A percentile compares a stretch with the other conserved stretches of the same genome.
Conservation (phyloP, 805 yeast genomes). For the Kregervanrija delftensis region DNA sequence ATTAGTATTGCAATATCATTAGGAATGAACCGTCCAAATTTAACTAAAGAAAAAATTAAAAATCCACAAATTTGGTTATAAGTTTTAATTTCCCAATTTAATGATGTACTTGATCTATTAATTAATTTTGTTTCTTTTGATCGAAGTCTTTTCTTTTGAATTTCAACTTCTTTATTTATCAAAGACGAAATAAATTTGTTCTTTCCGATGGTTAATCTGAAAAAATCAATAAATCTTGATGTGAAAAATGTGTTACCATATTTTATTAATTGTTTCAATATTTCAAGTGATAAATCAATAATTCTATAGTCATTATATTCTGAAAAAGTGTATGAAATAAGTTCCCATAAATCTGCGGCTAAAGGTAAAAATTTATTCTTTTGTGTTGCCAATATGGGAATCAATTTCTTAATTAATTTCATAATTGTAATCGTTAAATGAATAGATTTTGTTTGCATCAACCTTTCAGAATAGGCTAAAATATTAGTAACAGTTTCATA, state of each 20-base stretch:
- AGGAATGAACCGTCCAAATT: constrained; percentile 35
- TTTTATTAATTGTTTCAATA: constrained; percentile 22
- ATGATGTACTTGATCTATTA: constrained; percentile 21
- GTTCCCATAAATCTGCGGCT: constrained; percentile 49
- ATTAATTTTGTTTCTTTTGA: neutral
- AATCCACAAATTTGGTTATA: constrained; percentile 24
- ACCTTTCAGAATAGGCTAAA: constrained; percentile 59
- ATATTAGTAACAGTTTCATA: constrained; percentile 58
- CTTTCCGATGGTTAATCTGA: constrained; percentile 6
- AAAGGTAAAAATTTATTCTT: constrained; percentile 39
- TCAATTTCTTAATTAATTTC: constrained; percentile 33
- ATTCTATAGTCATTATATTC: constrained; percentile 23
- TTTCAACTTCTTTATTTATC: constrained; percentile 8
- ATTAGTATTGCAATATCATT: constrained; percentile 32
- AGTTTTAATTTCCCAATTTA: constrained; percentile 21
- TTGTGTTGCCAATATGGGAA: constrained; percentile 51
- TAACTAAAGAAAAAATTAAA: constrained; percentile 30
- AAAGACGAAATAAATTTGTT: constrained; percentile 7
- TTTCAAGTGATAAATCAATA: constrained; percentile 23
- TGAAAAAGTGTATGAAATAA: constrained; percentile 22
- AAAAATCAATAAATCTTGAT: constrained; percentile 40
- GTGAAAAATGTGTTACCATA: constrained; percentile 42
- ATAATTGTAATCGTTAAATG: constrained; percentile 50
- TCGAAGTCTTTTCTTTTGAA: neutral
- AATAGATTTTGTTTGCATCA: constrained; percentile 57